Evolutionary conservation across 2,329 filamentous ascomycete genomes (phyloP), one percentile per base, ranked within the genome.

Genomic region (Trichoderma sp.): DNA sequence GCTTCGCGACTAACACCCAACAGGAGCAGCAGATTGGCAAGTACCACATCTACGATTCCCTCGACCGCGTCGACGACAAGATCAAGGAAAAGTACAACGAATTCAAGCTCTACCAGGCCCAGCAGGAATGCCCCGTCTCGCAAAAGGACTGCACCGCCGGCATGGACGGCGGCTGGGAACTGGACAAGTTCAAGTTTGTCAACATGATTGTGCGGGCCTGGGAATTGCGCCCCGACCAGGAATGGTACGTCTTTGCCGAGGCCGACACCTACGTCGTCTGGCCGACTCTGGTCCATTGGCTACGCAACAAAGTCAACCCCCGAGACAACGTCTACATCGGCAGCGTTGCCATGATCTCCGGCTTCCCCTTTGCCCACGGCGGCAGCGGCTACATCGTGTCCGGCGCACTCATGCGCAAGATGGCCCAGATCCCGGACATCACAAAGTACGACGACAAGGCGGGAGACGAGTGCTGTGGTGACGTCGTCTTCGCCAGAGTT

Each of bases 101-200:
- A 73, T 87, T 87, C 73, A 78, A 82, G 53, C 80, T 86, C 8
- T 86, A 86, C 74, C 79, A 82, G 28, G 78, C 80, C 14, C 84
- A 86, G 74, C 79, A 82, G 65, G 79, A 83, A 69, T 87, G 86
- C 66, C 82, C 84, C 51, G 80, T 84, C 34, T 82, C 83, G 3
- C 83, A 85, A 47, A 83, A 84, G 75, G 82, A 85, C 57, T 84
- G 86, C 73, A 80, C 77, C 0, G 70, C 71, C 9, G 76, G 75
- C 7, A 76, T 79, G 74, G 73, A 75, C 70, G 82, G 78, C 56
- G 83, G 82, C 12, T 89, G 87, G 87, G 83, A 83, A 65, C 79
- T 90, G 73, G 88, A 90, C 78, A 89, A 89, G 80, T 90, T 88
- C 81, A 90, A 90, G 79, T 88, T 88, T 76, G 79, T 89, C 62